Evolutionary conservation across 345 rosid genomes (phyloP).

Genomic region (Bruguiera parviflora): DNA sequence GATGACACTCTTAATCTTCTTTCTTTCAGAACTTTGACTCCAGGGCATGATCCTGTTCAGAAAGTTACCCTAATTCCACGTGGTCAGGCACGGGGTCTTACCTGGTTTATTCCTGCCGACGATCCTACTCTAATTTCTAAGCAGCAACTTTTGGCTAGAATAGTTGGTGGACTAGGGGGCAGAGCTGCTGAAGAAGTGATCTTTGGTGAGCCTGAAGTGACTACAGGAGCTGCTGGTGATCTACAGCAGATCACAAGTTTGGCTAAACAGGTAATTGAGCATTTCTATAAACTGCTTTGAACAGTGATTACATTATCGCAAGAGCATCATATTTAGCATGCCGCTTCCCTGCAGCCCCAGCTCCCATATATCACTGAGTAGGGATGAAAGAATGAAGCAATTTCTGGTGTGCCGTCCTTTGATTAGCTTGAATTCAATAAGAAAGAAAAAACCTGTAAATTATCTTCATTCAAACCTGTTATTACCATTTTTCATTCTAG

Average conservation of each 20-base stretch:
- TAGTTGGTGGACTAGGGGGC: slow-evolving; percentile 97
- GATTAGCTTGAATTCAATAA: no score
- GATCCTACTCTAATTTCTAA: slow-evolving; percentile 92
- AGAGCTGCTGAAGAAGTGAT: slow-evolving; percentile 96
- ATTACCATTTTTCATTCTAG: neutral
- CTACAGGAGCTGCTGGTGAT: slow-evolving; percentile 97
- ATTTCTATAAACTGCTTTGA: neutral
- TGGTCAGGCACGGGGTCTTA: slow-evolving; percentile 96
- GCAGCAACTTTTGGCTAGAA: slow-evolving; percentile 96
- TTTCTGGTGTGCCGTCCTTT: no score
- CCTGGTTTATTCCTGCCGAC: slow-evolving; percentile 96
- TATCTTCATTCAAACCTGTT: no score
- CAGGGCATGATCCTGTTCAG: slow-evolving; percentile 95
- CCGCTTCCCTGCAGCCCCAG: no score
- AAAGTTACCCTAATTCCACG: slow-evolving; percentile 91
- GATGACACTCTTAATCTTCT: neutral
- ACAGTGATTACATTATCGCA: neutral
- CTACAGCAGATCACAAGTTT: slow-evolving; percentile 92
- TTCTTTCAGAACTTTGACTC: slow-evolving; percentile 74
- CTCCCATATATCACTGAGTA: no score
- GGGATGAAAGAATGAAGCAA: no score
- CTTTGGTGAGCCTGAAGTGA: slow-evolving; percentile 94
- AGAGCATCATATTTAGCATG: no score
- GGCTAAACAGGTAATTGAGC: slow-evolving; percentile 70
- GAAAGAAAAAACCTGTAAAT: no score